Evolutionary conservation across 192 early-diverging fungal genomes (phyloP).

Genomic region (Coemansia sp.): DNA sequence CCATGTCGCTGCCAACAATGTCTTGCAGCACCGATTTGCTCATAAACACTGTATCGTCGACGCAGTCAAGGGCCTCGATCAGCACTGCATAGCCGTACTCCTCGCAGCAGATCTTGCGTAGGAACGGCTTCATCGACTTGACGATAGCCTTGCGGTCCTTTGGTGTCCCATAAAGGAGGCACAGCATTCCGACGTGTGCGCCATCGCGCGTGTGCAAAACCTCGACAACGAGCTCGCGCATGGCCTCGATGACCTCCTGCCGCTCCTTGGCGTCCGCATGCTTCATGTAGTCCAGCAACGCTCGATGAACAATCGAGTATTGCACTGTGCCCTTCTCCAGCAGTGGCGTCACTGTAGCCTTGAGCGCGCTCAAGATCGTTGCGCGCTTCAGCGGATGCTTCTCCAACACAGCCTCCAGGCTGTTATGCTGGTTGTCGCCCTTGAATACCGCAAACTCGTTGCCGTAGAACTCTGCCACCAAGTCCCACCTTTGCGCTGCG

Average conservation of each 20-base stretch:
- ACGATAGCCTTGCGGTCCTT: constrained; percentile 93
- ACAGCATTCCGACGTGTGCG: constrained; percentile 81
- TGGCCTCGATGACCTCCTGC: constrained; percentile 69
- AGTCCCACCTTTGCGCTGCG: constrained; percentile 64
- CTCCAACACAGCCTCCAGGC: constrained; percentile 60
- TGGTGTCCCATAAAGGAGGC: constrained; percentile 73
- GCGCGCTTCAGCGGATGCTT: constrained; percentile 36
- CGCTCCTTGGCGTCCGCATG: constrained; percentile 63
- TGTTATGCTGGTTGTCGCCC: constrained; percentile 43
- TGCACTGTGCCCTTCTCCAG: constrained; percentile 82
- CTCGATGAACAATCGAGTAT: constrained; percentile 83
- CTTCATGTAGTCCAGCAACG: constrained; percentile 82
- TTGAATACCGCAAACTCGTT: constrained; percentile 89
- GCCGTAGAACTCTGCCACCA: constrained; percentile 94
- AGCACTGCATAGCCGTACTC: constrained; percentile 90
- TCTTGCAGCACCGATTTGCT: constrained; percentile 74
- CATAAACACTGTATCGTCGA: constrained; percentile 92
- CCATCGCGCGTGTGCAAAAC: constrained; percentile 95
- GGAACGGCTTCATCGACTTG: constrained; percentile 80
- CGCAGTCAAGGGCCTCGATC: constrained; percentile 78
- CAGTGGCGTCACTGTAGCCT: constrained; percentile 65
- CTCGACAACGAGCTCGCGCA: constrained; percentile 83
- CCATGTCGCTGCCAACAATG: constrained; percentile 20
- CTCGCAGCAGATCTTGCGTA: constrained; percentile 80
- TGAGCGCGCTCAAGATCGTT: constrained; percentile 69